Evolutionary conservation across 192 early-diverging fungal species (phyloP).

Genomic region (Radiomyces spectabilis): DNA sequence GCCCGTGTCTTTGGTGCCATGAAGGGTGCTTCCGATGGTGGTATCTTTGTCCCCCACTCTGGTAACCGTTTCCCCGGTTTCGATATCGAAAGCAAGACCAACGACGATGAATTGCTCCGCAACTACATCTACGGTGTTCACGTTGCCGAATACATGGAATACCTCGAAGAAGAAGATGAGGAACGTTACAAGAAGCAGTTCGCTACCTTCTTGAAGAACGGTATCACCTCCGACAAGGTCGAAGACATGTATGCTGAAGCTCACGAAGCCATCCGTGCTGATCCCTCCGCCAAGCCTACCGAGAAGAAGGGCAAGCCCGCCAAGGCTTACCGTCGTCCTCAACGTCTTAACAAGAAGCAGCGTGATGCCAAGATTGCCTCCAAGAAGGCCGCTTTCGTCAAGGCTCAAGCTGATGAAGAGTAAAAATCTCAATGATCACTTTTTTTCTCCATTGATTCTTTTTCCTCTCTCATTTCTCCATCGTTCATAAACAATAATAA

Average conservation of each 20-base stretch:
- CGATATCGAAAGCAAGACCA: slow-evolving; percentile 76
- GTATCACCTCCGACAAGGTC: slow-evolving; percentile 79
- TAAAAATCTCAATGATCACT: too few species aligned
- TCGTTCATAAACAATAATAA: too few species aligned
- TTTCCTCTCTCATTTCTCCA: too few species aligned
- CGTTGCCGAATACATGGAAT: slow-evolving; percentile 97
- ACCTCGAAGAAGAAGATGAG: slow-evolving; percentile 98
- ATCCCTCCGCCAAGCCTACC: slow-evolving; percentile 68
- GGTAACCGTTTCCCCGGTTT: slow-evolving; percentile 97
- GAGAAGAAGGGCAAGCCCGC: slow-evolving; percentile 60
- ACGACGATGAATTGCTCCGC: slow-evolving; percentile 89
- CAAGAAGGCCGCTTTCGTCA: slow-evolving; percentile 53
- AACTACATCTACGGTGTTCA: slow-evolving; percentile 98
- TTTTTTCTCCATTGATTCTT: too few species aligned
- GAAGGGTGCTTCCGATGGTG: slow-evolving; percentile 99
- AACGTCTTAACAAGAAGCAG: slow-evolving; percentile 84
- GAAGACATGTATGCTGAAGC: slow-evolving; percentile 93
- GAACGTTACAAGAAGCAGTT: slow-evolving; percentile 97
- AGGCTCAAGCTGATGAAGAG: too few species aligned
- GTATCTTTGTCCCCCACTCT: slow-evolving; percentile 92
- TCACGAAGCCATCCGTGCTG: slow-evolving; percentile 87
- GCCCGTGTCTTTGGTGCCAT: slow-evolving; percentile 94
- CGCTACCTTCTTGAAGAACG: slow-evolving; percentile 84
- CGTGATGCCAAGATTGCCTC: slow-evolving; percentile 81
- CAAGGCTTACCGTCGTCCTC: slow-evolving; percentile 48